Evolutionary conservation across 2,329 filamentous ascomycete species (phyloP).

Genomic region (Penicillium sclerotiorum): DNA sequence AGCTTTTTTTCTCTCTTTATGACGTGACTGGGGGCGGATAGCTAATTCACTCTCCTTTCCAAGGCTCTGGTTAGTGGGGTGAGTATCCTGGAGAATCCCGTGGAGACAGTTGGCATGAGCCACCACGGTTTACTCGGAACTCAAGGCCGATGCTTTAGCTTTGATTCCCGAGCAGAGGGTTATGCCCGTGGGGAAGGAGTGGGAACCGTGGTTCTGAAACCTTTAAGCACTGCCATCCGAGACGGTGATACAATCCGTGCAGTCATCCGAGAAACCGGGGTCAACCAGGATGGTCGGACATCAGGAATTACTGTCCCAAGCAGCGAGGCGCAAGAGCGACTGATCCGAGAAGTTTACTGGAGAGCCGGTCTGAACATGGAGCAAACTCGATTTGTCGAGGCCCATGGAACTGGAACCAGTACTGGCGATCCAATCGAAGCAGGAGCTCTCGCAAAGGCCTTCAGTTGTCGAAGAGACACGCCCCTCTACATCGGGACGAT

Average conservation of each 20-base stretch:
- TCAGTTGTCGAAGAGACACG: constrained; percentile 22
- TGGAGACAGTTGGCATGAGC: constrained; percentile 33
- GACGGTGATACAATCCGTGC: constrained; percentile 39
- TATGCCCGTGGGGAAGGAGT: constrained; percentile 41
- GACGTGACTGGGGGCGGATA: neutral
- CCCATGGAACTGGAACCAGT: constrained; percentile 38
- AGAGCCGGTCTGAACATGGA: constrained; percentile 28
- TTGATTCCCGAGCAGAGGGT: constrained; percentile 36
- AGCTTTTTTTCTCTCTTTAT: neutral
- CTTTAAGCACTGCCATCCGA: constrained; percentile 30
- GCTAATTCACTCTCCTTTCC: neutral
- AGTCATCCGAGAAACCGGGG: constrained; percentile 33
- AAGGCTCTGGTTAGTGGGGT: constrained; percentile 41
- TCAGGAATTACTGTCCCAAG: constrained; percentile 51
- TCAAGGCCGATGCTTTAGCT: constrained; percentile 34
- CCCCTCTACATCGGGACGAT: constrained; percentile 31
- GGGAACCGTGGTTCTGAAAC: constrained; percentile 35
- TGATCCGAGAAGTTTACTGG: constrained; percentile 38
- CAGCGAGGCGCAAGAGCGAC: constrained; percentile 33
- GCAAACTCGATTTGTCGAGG: constrained; percentile 30
- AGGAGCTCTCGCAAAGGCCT: constrained; percentile 30
- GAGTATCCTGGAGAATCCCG: constrained; percentile 41
- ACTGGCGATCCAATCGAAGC: constrained; percentile 38
- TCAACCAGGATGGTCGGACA: constrained; percentile 40
- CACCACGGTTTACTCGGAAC: constrained; percentile 42